Evolutionary conservation across 768 basidiomycete species (phyloP), one percentile per base, ranked within the genome.

Genomic region (Rhodotorula diobovata): DNA sequence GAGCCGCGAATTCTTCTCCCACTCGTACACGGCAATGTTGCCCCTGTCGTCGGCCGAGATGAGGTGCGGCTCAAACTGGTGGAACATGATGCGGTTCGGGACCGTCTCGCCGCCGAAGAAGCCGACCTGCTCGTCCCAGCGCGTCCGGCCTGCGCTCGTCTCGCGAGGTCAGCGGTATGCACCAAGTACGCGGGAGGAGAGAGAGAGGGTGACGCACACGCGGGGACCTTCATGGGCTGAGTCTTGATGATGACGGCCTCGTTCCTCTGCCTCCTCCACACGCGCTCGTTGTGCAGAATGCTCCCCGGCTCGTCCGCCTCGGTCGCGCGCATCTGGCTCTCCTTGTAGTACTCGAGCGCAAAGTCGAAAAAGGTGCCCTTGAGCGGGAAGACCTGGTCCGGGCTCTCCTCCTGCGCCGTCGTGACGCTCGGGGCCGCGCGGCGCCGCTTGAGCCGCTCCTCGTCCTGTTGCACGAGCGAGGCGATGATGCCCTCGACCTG

Each of bases 241-340:
- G 90, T 92, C 77, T 89, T 87, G 43, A 84, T 80, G 30, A 87
- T 83, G 60, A 93, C 85, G 67, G 87, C 84, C 75, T 97, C 93
- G 77, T 96, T 96, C 62, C 93, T 87, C 73, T 89, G 85, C 76
- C 94, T 89, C 72, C 94, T 84, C 94, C 94, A 98, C 0, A 93
- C 86, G 77, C 96, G 94, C 78, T 95, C 90, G 77, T 96, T 98
- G 78, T 94, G 98, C 74, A 89, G 87, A 43, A 90, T 82, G 74
- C 91, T 94, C 4, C 96, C 96, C 34, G 95, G 93, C 79, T 99
- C 96, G 78, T 98, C 94, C 4, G 88, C 88, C 79, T 98, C 95
- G 14, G 90, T 87, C 87, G 92, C 90, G 84, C 92, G 88, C 95
- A 99, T 98, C 80, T 99, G 96, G 7, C 95, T 93, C 79, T 97